Base-by-base conservation (phyloP, 1,139 yeast genomes). In the Casaregolazyma suthepensis region DNA sequence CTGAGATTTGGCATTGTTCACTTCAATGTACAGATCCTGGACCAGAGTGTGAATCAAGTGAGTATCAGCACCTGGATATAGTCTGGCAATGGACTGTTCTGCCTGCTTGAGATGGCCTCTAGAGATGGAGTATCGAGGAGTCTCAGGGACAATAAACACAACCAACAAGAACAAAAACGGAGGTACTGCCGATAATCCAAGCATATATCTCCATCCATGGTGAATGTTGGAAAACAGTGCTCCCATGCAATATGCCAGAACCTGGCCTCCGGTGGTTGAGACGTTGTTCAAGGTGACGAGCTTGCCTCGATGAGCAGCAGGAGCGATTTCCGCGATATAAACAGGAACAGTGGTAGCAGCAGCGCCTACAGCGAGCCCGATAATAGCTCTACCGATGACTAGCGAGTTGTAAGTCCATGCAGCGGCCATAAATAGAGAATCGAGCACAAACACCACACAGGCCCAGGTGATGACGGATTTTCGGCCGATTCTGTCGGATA, bases 331-430 rank as follows among this genome's bases (percentile, higher is more conserved):
- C 54, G 91, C 79, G 61, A 91, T 87, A 78, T 88, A 90, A 55
- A 91, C 75, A 1, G 98, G 98, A n/a, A 97, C 88, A 54, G 89
- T 83, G 52, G 91, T 75, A 3, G 96, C 88, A 0, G 97, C 98
- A 55, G 88, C 80, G 59, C 99, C 99, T 22, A 91, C 96, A 61
- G 96, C 99, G 72, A 87, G 86, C 19, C 99, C 99, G 83, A 91
- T 87, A 48, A 91, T 75, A 62, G 91, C 85, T 67, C 98, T 78
- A 40, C 98, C 99, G 55, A 0, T 22, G 2, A 72, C 63, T 45
- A 75, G 58, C 38, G 62, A 54, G 7, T 48, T 5, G 13, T 71
- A 62, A 1, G 68, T 58, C 1, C 54, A 51, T n/a, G 75, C 62
- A 3, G 66, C 43, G 0, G 74, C 71, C 72, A 76, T 70, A 52